Base-by-base conservation (phyloP, 2,329 filamentous ascomycete species). In the Gliomastix tumulicola region DNA sequence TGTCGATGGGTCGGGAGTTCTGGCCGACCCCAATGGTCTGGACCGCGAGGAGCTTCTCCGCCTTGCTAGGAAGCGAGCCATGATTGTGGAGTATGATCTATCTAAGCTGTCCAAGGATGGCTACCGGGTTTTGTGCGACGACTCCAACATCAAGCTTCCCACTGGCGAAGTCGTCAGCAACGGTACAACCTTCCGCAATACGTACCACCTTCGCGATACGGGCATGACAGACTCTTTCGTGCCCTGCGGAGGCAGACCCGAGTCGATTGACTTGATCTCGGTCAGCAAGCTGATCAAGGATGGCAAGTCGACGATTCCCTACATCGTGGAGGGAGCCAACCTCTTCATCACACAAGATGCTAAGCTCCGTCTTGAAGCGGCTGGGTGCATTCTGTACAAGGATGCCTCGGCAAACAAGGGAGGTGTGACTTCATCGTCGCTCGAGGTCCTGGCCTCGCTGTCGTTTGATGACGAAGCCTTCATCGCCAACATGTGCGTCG, bases 401-500 rank as follows among this genome's bases (percentile, higher is more conserved):
- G 92, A 98, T 60, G 92, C 92, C 6, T 95, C 88, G 25, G 89
- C 90, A 39, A 98, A 98, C 76, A 98, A 98, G 73, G 92, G 92
- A 46, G 92, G 92, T 59, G 92, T 98, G 32, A 98, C 92, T 1
- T 96, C 88, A 1, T 97, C 92, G 0, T 97, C 92, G 1, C 80
- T 97, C 21, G 92, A 98, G 55, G 92, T 98, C 6, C 77, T 98
- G 18, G 92, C 92, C 7, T 92, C 88, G 12, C 74, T 98, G 39
- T 92, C 88, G 28, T 97, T 98, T 55, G 87, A 98, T 51, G 92
- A 98, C 47, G 69, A 78, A 39, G 79, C 82, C 45, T 98, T 98
- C 65, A 75, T 84, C 36, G 72, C 88, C 62, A 82, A 98, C 71
- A 98, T 98, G 92, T 98, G 92, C 63, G 76, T 92, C 45, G 79